phyloP scores from a whole-genome alignment of 2,329 filamentous ascomycete genomes.

The Achaetomium macrosporum region DNA sequence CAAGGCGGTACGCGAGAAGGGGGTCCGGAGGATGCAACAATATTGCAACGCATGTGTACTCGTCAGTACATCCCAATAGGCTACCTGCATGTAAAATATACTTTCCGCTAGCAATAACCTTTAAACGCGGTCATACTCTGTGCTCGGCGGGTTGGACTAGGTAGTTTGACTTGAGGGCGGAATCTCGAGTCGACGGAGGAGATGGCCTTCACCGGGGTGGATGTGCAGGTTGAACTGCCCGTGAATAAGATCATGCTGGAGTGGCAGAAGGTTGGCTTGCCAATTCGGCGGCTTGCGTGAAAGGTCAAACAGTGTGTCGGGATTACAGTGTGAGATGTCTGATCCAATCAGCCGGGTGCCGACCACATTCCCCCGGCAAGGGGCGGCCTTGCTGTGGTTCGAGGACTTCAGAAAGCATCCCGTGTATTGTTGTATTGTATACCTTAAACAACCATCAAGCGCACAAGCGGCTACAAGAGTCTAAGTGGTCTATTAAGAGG shows the following conservation, averaged over 20 bases:
- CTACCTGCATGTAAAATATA: no score
- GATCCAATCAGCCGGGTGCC: conserved; percentile 38
- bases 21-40: no score
- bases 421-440: conserved; percentile 35
- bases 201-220: conserved; percentile 55
- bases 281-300: conserved; percentile 30
- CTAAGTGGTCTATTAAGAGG: neutral
- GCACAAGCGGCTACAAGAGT: neutral
- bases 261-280: conserved; percentile 44
- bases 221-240: conserved; percentile 43
- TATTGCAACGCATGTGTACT: no score
- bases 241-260: conserved; percentile 34
- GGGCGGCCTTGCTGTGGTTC: conserved; percentile 32
- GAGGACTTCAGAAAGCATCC: conserved; percentile 32
- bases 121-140: no score
- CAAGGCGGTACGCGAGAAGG: no score
- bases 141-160: no score
- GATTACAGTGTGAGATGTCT: conserved; percentile 38
- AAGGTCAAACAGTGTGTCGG: conserved; percentile 34
- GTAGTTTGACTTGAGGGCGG: no score
- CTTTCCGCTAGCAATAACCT: no score
- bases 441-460: conserved; percentile 12
- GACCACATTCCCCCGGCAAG: conserved; percentile 30
- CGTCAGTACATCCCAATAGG: no score
- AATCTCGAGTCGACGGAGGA: conserved; percentile 46